Evolutionary conservation across 139 green algal genomes (phyloP), one percentile per base, ranked within the genome.

Genomic region (Pleodorina starrii): DNA sequence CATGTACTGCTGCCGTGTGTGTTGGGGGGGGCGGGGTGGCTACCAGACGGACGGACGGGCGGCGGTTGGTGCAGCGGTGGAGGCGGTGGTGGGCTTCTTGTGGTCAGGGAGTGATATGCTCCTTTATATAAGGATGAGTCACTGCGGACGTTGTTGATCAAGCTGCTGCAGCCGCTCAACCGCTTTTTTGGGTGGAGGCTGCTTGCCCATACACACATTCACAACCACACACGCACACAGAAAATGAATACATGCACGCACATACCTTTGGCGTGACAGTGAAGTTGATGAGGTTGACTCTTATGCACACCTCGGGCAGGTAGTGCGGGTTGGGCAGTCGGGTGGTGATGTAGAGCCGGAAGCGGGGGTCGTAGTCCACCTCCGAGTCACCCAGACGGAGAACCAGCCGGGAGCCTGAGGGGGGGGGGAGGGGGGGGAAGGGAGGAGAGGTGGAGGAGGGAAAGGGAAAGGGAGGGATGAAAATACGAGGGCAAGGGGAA

Each of bases 261-360:
- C 54, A 6, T 46, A 93, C 93, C 93, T 94, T 78, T 5, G 79
- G 85, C 0, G 93, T 95, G 51, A 95, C 90, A 4, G 95, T 97
- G 90, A 98, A 98, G 93, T 98, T 98, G 80, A 98, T 95, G 60
- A 98, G 59, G 77, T 94, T 94, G 85, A 84, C 72, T 51, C 71
- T 59, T 89, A 97, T 97, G 93, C 94, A 98, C 3, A 96, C 85
- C 90, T 98, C 95, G 5, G 96, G 95, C 51, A 97, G 91, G 91
- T 97, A 98, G 92, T 97, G 95, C 38, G 96, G 96, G 90, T 98
- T 98, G 81, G 96, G 81, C 85, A 97, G 82, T 29, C 89, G 90
- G 66, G 90, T 92, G 38, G 91, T 91, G 80, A 95, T 90, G 90
- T 98, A 98, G 42, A 98, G 93, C 82, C 77, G 84, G 93, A 98